A percentile compares a stretch with the other conserved stretches of the same genome.
These are phyloP conservation scores for Alternaria postmessia DNA, from an alignment of 2,329 filamentous ascomycete genomes.

Conservation along the genomic window DNA sequence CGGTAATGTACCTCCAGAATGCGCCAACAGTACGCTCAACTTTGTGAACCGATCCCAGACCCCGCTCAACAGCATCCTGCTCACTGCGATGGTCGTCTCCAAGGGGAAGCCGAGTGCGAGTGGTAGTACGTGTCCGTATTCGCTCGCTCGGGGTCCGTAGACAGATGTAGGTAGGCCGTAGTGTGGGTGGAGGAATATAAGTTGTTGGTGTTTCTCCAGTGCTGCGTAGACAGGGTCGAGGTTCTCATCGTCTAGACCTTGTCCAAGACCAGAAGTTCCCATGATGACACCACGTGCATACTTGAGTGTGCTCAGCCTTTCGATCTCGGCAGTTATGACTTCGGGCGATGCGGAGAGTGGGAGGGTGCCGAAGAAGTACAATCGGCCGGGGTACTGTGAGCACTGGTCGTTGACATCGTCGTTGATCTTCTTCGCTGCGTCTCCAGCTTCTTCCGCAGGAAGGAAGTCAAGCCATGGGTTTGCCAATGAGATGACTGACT, in stretches of 20 bases:
- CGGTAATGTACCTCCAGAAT: conserved; percentile 87
- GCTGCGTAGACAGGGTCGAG: conserved; percentile 77
- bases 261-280: conserved; percentile 81
- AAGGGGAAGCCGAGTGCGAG: conserved; percentile 88
- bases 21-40: conserved; percentile 80
- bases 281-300: conserved; percentile 87
- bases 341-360: conserved; percentile 73
- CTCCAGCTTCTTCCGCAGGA: conserved; percentile 65
- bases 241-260: conserved; percentile 78
- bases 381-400: conserved; percentile 66
- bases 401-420: conserved; percentile 80
- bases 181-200: conserved; percentile 89
- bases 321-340: conserved; percentile 71
- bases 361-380: conserved; percentile 85
- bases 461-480: conserved; percentile 96
- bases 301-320: conserved; percentile 66
- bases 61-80: conserved; percentile 84
- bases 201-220: conserved; percentile 68
- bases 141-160: conserved; percentile 76
- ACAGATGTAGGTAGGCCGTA: conserved; percentile 85
- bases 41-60: conserved; percentile 79
- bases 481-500: conserved; percentile 85
- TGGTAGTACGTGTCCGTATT: conserved; percentile 87
- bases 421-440: conserved; percentile 75
- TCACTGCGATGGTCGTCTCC: conserved; percentile 90